Base-by-base conservation (phyloP, 2,329 filamentous ascomycete genomes). In the Reticulascus tulasneorum region DNA sequence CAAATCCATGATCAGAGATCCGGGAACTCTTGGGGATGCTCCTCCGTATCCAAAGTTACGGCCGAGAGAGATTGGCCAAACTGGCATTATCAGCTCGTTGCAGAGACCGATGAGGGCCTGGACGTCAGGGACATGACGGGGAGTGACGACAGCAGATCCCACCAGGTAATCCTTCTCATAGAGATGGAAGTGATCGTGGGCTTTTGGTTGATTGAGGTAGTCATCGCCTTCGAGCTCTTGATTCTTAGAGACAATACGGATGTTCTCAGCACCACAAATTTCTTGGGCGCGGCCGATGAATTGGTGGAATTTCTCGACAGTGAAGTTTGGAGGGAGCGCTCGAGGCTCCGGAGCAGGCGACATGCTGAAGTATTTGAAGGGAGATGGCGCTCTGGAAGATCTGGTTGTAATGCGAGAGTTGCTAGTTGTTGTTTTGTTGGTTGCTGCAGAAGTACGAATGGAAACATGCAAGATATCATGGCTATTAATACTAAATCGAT, bases 1-100 rank as follows among this genome's bases (percentile, higher is more conserved):
- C 3, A 69, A 56, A 38, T 69, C 64, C 9, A 69, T 42, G 4
- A 63, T 58, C 7, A 68, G 59, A 12, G 56, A 62, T n/a, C 64
- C 66, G 2, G 59, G 56, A 2, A 69, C 60, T 6, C 65, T 57
- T 1, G 64, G 63, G 1, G 64, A 63, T 0, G 64, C 60, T 9
- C 64, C 64, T 13, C 65, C 64, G 35, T 69, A 69, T 10, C 64
- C 65, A 12, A 66, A 44, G 33, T 68, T 67, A 6, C 62, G 50
- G 2, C 59, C 59, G 40, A 62, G 53, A 1, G 58, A 62, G 38
- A 59, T 60, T 7, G 61, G 58, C 42, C 58, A 63, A 34, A 61
- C 49, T 10, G 61, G 59, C 25, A 62, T 55, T 21, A 50, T 33
- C 32, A 54, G 46, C 27, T 58, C 35, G 54, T 69, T 52, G 51